A percentile compares a stretch with the other conserved stretches of the same genome.
phyloP scores from a whole-genome alignment of 2,329 filamentous ascomycete species.

The Penicillium thymicola region DNA sequence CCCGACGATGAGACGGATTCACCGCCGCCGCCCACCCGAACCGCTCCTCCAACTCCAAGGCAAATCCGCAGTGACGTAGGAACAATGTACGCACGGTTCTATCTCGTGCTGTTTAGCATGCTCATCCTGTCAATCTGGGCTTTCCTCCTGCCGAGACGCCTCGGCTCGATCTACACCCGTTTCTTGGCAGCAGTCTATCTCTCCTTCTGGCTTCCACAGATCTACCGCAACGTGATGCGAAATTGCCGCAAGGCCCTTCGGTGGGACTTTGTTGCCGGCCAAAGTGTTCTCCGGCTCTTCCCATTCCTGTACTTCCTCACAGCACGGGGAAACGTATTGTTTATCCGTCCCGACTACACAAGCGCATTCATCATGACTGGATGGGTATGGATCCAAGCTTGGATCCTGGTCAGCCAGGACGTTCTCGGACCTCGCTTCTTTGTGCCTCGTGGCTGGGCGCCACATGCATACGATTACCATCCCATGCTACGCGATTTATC shows the following conservation, averaged over 20 bases:
- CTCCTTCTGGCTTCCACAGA: constrained; percentile 90
- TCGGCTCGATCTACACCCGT: constrained; percentile 58
- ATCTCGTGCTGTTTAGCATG: constrained; percentile 56
- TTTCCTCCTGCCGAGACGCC: constrained; percentile 52
- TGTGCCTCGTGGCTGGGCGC: constrained; percentile 65
- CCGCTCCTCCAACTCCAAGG: constrained; percentile 33
- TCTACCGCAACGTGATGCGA: constrained; percentile 81
- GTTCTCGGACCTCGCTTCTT: constrained; percentile 86
- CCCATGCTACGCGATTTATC: constrained; percentile 64
- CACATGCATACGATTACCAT: constrained; percentile 83
- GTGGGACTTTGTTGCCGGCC: constrained; percentile 85
- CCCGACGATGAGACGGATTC: constrained; percentile 38
- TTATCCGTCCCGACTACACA: constrained; percentile 64
- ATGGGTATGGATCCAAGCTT: constrained; percentile 87
- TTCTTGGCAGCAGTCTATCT: constrained; percentile 70
- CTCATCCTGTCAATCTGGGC: constrained; percentile 60
- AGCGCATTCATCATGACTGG: constrained; percentile 63
- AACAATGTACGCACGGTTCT: constrained; percentile 60
- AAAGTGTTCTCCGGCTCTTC: constrained; percentile 72
- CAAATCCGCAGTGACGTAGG: constrained; percentile 50
- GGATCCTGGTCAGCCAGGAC: constrained; percentile 75
- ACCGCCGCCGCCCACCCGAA: constrained; percentile 31
- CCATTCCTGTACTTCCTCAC: constrained; percentile 86
- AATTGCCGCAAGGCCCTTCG: constrained; percentile 89
- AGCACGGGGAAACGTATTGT: constrained; percentile 74